These are phyloP conservation scores for Guyanaporus albipodus DNA, from an alignment of 768 basidiomycete species.

Conservation along the genomic window DNA sequence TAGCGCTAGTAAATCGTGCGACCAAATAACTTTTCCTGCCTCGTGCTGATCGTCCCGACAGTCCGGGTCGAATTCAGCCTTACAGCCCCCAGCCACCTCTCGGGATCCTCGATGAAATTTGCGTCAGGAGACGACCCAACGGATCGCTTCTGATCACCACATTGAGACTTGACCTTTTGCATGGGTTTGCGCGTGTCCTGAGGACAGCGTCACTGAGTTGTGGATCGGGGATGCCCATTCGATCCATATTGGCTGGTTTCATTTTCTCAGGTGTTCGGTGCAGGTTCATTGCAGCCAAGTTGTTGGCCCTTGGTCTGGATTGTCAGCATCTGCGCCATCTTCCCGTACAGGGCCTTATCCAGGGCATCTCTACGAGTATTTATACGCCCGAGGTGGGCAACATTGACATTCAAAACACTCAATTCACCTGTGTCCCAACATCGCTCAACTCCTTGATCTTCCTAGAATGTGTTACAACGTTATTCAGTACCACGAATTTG, in stretches of 20 bases:
- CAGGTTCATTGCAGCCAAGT: slow-evolving; percentile 5
- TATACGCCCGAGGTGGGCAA: slow-evolving; percentile 12
- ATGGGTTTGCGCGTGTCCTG: slow-evolving; percentile 4
- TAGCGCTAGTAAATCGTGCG: background rate
- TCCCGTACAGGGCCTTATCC: slow-evolving; percentile 4
- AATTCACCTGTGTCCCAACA: background rate
- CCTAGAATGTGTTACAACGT: slow-evolving; percentile 34
- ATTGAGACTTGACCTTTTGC: slow-evolving; percentile 12
- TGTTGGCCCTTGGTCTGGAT: background rate
- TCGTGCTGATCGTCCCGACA: slow-evolving; percentile 1
- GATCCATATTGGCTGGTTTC: slow-evolving; percentile 11
- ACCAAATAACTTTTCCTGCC: background rate
- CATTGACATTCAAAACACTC: slow-evolving; percentile 1
- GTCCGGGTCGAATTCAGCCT: background rate
- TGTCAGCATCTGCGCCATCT: slow-evolving; percentile 4
- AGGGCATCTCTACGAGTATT: slow-evolving; percentile 14
- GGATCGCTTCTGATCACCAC: slow-evolving; percentile 2
- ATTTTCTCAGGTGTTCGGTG: slow-evolving; percentile 14
- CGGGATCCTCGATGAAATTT: slow-evolving; percentile 6
- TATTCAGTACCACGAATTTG: slow-evolving; percentile 30
- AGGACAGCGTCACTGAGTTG: slow-evolving; percentile 1
- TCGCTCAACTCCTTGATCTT: background rate
- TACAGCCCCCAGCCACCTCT: slow-evolving; percentile 7
- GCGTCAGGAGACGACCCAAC: slow-evolving; percentile 7
- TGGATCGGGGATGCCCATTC: slow-evolving; percentile 5